Percentiles rank a stretch among this genome's conserved stretches.
These are phyloP conservation scores for Trypanosoma theileri DNA, from an alignment of 208 protist species.

Conservation along the genomic window DNA sequence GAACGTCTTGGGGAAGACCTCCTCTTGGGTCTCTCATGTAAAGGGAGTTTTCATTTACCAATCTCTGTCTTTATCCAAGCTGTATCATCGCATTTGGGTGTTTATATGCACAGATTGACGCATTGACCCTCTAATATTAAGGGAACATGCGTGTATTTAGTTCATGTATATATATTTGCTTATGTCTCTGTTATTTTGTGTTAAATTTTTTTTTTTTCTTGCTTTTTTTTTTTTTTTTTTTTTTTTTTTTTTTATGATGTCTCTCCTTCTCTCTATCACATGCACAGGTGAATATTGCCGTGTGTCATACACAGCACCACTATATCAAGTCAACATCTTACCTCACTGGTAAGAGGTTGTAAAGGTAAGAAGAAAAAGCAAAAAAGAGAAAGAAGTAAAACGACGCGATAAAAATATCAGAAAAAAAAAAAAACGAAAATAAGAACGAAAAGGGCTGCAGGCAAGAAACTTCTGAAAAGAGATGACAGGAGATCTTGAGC, in stretches of 20 bases:
- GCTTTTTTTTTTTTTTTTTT: slow-evolving; percentile 18
- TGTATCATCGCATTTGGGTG: too few species aligned
- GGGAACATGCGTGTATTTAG: too few species aligned
- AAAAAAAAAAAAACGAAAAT: background rate
- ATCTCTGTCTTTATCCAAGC: too few species aligned
- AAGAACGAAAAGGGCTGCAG: background rate
- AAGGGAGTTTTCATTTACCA: too few species aligned
- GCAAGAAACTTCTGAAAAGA: too few species aligned
- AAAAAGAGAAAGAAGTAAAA: background rate
- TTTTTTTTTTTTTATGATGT: slow-evolving; percentile 15
- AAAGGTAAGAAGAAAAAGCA: background rate
- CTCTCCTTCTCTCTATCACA: too few species aligned
- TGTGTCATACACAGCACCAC: too few species aligned
- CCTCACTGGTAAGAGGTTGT: background rate
- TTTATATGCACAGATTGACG: too few species aligned
- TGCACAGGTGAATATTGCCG: too few species aligned
- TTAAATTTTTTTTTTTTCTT: background rate
- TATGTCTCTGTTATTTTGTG: background rate
- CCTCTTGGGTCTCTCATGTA: background rate
- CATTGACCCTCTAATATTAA: too few species aligned
- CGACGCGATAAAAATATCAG: background rate
- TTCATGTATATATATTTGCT: background rate
- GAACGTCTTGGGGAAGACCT: background rate
- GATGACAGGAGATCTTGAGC: slow-evolving; percentile 30
- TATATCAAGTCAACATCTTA: background rate